Base-by-base conservation (phyloP, 2,329 filamentous ascomycete genomes). In the Ceratocystis variospora region DNA sequence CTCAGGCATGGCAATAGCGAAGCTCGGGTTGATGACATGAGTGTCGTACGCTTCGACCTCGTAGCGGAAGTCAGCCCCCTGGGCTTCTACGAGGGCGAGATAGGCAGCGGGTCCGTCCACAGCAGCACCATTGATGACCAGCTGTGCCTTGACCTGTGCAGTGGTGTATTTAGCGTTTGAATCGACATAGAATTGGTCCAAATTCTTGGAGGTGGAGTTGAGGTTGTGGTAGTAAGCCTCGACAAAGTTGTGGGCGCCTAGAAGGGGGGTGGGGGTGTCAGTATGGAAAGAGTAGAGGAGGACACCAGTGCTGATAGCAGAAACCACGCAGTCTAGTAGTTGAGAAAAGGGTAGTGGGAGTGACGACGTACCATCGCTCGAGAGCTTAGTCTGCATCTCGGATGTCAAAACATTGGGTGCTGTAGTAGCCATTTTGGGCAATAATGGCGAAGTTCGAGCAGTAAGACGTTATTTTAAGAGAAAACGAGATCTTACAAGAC, bases 101-200 rank as follows among this genome's bases (percentile, higher is more conserved):
- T 91, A 87, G 57, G 85, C 84, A 63, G 78, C 76, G 0, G 86
- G 86, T 66, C 83, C 80, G 44, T 81, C 75, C 46, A 89, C 77
- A 1, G 83, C 75, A 61, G 85, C 85, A 71, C 91, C 90, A 77
- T 96, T 96, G 79, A 91, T 87, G 71, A 85, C 83, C 71, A 96
- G 91, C 73, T 86, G 84, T 63, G 89, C 80, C 44, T 79, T 78
- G n/a, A 81, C 77, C 12, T 74, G 53, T 31, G 62, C 62, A 61
- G 65, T 33, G 44, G 63, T 50, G 67, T 67, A 65, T 65, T 68
- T 65, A 17, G 57, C 7, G 62, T 67, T 68, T 25, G 46, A 31
- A 72, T 69, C 82, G 70, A 85, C 77, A 79, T 96, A 96, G 79
- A 86, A 95, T n/a, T 78, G 77, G 19, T 81, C 73, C 15, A 96